Conservation (phyloP, 495 filamentous ascomycete genomes). For the Penicillium samsonianum region DNA sequence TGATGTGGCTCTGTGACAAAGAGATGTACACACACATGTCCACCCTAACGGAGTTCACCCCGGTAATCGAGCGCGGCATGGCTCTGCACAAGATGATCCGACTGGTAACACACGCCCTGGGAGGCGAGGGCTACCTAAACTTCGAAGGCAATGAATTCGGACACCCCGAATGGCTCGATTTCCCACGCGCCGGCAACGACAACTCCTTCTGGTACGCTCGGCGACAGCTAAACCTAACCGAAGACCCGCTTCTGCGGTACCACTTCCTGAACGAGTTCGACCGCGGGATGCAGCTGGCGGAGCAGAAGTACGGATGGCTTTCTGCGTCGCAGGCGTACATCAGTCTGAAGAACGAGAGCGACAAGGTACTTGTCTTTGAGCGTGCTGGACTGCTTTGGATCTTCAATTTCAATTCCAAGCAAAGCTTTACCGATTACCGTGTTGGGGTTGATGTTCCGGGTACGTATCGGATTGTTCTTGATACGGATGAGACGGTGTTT, state of each 20-base stretch:
- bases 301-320: conserved; percentile 91
- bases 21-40: conserved; percentile 99
- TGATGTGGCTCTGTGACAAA: conserved; percentile 98
- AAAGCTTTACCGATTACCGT: conserved; percentile 89
- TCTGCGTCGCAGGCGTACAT: conserved; percentile 86
- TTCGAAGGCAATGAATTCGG: conserved; percentile 99
- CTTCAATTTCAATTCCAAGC: conserved; percentile 92
- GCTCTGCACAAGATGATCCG: conserved; percentile 96
- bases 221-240: conserved; percentile 89
- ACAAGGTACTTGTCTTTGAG: conserved; percentile 97
- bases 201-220: conserved; percentile 98
- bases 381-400: conserved; percentile 86
- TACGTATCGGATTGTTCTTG: conserved; percentile 85
- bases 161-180: conserved; percentile 98
- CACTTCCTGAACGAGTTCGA: conserved; percentile 94
- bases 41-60: conserved; percentile 74
- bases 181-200: conserved; percentile 89
- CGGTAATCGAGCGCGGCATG: conserved; percentile 88
- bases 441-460: conserved; percentile 82
- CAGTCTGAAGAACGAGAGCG: conserved; percentile 87
- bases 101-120: conserved; percentile 88
- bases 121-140: conserved; percentile 96
- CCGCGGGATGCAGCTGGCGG: conserved; percentile 80
- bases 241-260: conserved; percentile 85
- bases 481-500: conserved; percentile 73